A percentile compares a stretch with the other conserved stretches of the same genome.
Evolutionary conservation across 495 filamentous ascomycete genomes (phyloP).

Genomic region (Trichocladium antarcticum): DNA sequence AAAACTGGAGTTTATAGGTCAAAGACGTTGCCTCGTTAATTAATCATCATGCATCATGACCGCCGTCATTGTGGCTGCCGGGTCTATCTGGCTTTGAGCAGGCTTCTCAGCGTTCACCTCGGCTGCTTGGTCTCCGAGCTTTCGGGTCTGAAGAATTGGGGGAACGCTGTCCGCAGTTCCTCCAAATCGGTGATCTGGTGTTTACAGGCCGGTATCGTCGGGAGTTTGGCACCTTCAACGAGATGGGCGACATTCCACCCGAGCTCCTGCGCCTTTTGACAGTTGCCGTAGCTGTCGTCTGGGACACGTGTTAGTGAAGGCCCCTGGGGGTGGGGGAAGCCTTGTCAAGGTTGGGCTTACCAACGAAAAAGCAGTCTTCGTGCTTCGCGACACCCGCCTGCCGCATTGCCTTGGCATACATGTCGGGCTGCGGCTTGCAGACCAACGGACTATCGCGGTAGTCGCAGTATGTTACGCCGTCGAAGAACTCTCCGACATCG

Average conservation of each 20-base stretch:
- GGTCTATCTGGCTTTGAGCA: conserved; percentile 4
- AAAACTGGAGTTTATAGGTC: not conserved
- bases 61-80: not conserved
- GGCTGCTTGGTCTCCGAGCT: not conserved
- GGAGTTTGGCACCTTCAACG: conserved; percentile 56
- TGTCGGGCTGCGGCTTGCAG: conserved; percentile 74
- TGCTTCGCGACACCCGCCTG: conserved; percentile 48
- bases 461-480: conserved; percentile 88
- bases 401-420: conserved; percentile 72
- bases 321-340: not conserved
- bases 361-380: conserved; percentile 74
- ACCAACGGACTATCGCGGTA: conserved; percentile 56
- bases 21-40: not conserved
- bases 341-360: conserved; percentile 34
- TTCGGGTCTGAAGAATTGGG: conserved; percentile 58
- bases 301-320: conserved; percentile 8
- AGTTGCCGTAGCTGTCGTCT: conserved; percentile 81
- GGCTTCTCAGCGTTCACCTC: too few species aligned
- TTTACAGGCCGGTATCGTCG: conserved; percentile 48
- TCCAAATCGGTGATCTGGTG: conserved; percentile 60
- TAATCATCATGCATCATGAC: not conserved
- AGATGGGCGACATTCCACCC: conserved; percentile 76
- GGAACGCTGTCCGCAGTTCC: conserved; percentile 61
- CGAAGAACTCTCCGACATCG: conserved; percentile 76
- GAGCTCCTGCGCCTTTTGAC: conserved; percentile 53